A percentile compares a stretch with the other conserved stretches of the same genome.
Conservation (phyloP, 2,329 filamentous ascomycete genomes). For the Aspergillus sp. region DNA sequence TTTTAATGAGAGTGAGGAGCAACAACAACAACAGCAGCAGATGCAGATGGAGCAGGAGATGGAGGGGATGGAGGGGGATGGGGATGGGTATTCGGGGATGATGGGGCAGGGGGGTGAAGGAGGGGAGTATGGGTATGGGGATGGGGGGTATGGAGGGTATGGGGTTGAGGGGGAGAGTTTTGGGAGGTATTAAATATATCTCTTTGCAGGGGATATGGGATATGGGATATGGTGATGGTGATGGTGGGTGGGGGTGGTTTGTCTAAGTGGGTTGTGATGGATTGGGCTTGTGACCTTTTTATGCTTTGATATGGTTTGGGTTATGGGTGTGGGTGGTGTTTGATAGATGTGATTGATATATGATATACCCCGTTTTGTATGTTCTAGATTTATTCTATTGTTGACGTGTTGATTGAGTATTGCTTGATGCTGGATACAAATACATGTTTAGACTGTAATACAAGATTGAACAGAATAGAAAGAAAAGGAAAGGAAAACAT, state of each 20-base stretch:
- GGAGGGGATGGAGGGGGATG: constrained; percentile 19
- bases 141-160: constrained; percentile 10
- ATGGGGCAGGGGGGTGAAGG: constrained; percentile 14
- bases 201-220: constrained; percentile 7
- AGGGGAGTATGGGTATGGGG: constrained; percentile 28
- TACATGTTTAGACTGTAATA: constrained; percentile 29
- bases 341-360: neutral
- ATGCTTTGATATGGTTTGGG: too few relatives aligned
- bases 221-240: constrained; percentile 1
- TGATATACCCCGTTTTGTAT: constrained; percentile 23
- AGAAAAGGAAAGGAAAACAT: constrained; percentile 10
- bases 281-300: too few relatives aligned
- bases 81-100: constrained; percentile 24
- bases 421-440: constrained; percentile 11
- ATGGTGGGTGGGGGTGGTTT: too few relatives aligned
- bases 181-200: constrained; percentile 8
- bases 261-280: too few relatives aligned
- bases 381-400: constrained; percentile 3
- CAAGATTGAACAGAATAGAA: constrained; percentile 21
- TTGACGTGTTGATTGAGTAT: constrained; percentile 1
- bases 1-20: constrained; percentile 59
- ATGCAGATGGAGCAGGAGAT: constrained; percentile 17
- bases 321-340: neutral
- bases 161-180: constrained; percentile 18
- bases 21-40: constrained; percentile 35